A percentile compares a stretch with the other conserved stretches of the same genome.
These are phyloP conservation scores for Draba incana DNA, from an alignment of 345 rosid genomes.

Conservation along the genomic window DNA sequence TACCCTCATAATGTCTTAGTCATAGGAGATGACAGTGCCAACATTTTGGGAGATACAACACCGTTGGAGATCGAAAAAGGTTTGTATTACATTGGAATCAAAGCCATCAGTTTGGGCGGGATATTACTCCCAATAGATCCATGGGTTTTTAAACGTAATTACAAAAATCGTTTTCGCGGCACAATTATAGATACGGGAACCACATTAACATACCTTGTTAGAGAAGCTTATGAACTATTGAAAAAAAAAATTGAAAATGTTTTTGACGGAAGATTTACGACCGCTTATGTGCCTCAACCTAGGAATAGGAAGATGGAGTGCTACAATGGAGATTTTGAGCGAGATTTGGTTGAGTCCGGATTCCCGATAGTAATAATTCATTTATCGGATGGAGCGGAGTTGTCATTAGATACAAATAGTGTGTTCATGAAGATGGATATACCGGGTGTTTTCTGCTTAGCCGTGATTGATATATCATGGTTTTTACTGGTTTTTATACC, in stretches of 20 bases:
- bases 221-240: conserved; percentile 9
- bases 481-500: too few species aligned
- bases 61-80: conserved; percentile 7
- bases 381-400: conserved; percentile 26
- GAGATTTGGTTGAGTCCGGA: conserved; percentile 20
- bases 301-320: not conserved
- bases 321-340: conserved; percentile 14
- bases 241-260: not conserved
- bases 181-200: conserved; percentile 6
- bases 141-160: not conserved
- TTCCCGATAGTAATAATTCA: conserved; percentile 22
- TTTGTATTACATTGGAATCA: conserved; percentile 7
- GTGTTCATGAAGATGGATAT: not conserved
- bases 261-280: not conserved
- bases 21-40: conserved; percentile 9
- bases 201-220: not conserved
- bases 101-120: conserved; percentile 16
- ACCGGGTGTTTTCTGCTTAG: conserved; percentile 8
- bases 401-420: conserved; percentile 19
- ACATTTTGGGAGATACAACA: conserved; percentile 15
- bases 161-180: not conserved
- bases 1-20: conserved; percentile 10
- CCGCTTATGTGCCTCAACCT: not conserved
- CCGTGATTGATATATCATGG: too few species aligned
- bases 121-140: conserved; percentile 5